phyloP scores from a whole-genome alignment of 495 filamentous ascomycete genomes.

The Penicillium silybi region DNA sequence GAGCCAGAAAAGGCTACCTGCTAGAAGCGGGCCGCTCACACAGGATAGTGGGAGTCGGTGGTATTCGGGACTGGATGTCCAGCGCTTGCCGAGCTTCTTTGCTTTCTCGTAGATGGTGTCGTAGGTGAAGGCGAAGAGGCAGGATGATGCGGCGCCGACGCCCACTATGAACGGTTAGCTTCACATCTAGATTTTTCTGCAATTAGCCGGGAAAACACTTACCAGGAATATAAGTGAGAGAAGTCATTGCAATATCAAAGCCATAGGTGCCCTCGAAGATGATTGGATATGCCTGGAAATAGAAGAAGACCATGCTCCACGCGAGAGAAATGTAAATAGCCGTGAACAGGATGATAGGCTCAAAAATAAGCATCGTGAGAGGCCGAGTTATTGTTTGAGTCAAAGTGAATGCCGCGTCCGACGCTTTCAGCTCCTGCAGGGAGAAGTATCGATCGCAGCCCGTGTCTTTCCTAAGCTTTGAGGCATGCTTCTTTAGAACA shows the following conservation, averaged over 20 bases:
- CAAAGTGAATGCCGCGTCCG: constrained; percentile 35
- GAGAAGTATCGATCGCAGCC: constrained; percentile 41
- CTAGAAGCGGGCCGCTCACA: constrained; percentile 60
- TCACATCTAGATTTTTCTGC: not conserved
- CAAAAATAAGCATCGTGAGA: constrained; percentile 44
- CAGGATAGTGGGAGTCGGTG: constrained; percentile 65
- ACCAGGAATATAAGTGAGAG: constrained; percentile 43
- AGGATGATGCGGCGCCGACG: constrained; percentile 32
- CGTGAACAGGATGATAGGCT: constrained; percentile 62
- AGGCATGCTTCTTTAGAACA: constrained; percentile 60
- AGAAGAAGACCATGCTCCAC: constrained; percentile 73
- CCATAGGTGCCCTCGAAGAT: constrained; percentile 50
- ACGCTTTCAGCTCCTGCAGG: constrained; percentile 36
- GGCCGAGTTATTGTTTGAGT: constrained; percentile 48
- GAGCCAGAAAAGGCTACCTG: constrained; percentile 66
- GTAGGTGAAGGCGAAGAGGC: constrained; percentile 47
- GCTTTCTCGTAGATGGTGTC: constrained; percentile 49
- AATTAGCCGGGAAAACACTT: constrained; percentile 2
- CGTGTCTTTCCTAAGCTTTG: constrained; percentile 57
- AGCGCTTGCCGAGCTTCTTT: constrained; percentile 30
- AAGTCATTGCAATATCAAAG: constrained; percentile 35
- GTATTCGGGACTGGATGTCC: constrained; percentile 53
- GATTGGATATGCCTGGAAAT: constrained; percentile 63
- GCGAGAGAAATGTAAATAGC: constrained; percentile 66
- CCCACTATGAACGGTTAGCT: constrained; percentile 28